Evolutionary conservation across 176 grass and related monocot genomes (phyloP), one percentile per base, ranked within the genome.

Genomic region (Pontederia crassipes): DNA sequence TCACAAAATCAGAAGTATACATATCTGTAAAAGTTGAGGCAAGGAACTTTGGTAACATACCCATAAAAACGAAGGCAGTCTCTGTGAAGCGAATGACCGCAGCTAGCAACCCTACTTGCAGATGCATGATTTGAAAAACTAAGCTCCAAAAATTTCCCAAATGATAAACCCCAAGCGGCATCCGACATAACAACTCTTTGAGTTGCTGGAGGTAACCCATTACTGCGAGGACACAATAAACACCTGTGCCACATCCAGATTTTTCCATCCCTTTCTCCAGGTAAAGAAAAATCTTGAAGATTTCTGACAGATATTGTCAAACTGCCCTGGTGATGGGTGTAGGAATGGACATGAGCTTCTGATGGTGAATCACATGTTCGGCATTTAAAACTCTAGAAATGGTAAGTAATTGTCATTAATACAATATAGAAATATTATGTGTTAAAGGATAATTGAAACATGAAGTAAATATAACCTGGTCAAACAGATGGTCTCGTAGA

Each of bases 181-280:
- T 87, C 82, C 68, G 87, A 98, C 81, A 98, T 91, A 12, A 92
- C 80, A 78, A 89, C 83, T 71, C 93, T 83, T 57, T 73, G 82
- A 78, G 82, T 92, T 73, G 93, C 77, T 68, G 84, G 87, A 77
- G 93, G 93, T 72, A 98, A 92, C 28, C 93, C 84, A 59, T 88
- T 80, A 76, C 80, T 78, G 55, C 79, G 75, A 24, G 79, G 93
- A 65, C 93, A 98, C 71, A 75, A 77, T 56, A 98, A 77, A 73
- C 93, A 98, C 76, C 93, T 91, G 64, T 92, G 88, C 93, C 93
- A 98, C 76, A 87, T 98, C 93, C 88, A 98, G 65, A 92, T 89
- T 62, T 85, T 98, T 26, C 75, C 85, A 66, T 92, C 87, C 45
- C 72, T 71, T 86, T 98, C 93, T 68, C 87, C 93, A 17, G 79